phyloP scores from a whole-genome alignment of 2,329 filamentous ascomycete genomes.

The Coniochaeta sp. region DNA sequence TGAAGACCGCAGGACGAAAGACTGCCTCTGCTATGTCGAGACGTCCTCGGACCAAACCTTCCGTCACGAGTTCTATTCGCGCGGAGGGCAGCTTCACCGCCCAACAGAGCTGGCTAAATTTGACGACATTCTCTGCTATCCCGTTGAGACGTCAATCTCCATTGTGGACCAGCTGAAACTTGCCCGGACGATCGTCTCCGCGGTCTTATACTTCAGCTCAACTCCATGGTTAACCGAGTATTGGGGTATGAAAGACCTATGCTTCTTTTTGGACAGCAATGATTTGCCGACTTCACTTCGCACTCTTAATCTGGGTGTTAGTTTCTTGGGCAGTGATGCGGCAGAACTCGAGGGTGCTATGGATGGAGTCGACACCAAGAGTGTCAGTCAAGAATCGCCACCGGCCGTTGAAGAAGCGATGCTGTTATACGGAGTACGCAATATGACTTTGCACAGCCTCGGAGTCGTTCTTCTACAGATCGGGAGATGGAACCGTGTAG shows the following conservation, averaged over 20 bases:
- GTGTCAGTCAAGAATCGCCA: not conserved
- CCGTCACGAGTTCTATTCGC: not conserved
- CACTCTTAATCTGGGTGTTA: not conserved
- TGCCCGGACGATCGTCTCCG: not conserved
- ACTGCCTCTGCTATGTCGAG: slow-evolving; percentile 1
- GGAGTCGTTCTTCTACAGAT: slow-evolving; percentile 20
- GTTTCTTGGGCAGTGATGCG: not conserved
- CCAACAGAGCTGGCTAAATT: not conserved
- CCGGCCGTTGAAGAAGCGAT: slow-evolving; percentile 7
- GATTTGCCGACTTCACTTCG: not conserved
- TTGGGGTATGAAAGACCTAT: not conserved
- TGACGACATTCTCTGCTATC: not conserved
- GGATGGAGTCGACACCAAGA: not conserved
- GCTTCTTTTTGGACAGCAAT: not conserved
- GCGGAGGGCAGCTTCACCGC: not conserved
- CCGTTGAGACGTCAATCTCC: not conserved
- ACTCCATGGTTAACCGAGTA: not conserved
- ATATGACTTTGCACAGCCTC: slow-evolving; percentile 17
- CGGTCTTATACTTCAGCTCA: not conserved
- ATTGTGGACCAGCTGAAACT: not conserved
- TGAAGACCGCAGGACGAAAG: not conserved
- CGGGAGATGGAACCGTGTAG: slow-evolving; percentile 13
- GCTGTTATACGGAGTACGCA: slow-evolving; percentile 13
- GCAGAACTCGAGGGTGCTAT: not conserved
- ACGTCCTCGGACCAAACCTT: not conserved